Conservation (phyloP, 345 rosid genomes). For the Aurinia saxatilis region DNA sequence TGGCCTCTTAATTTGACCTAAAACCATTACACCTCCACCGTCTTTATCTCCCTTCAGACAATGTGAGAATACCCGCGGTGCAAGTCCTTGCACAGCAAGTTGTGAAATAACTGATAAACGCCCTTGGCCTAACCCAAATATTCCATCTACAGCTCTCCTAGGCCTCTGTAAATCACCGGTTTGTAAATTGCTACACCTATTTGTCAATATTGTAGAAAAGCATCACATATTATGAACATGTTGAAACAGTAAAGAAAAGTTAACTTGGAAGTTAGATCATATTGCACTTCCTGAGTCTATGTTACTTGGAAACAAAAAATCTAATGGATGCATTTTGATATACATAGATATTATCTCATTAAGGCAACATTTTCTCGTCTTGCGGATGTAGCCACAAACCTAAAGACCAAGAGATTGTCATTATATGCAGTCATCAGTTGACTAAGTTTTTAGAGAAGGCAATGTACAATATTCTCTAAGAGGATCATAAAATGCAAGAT, state of each 20-base stretch:
- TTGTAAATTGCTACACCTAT: constrained; percentile 76
- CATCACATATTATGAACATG: background rate
- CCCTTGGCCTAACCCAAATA: constrained; percentile 90
- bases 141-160: constrained; percentile 88
- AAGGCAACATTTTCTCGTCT: background rate
- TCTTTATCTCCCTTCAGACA: constrained; percentile 69
- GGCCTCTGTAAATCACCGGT: constrained; percentile 75
- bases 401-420: background rate
- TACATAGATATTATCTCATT: background rate
- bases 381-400: background rate
- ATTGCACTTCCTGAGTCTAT: no score
- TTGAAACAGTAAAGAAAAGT: background rate
- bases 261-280: background rate
- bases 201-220: constrained; percentile 12
- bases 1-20: constrained; percentile 89
- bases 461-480: background rate
- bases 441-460: background rate
- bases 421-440: background rate
- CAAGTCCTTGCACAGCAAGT: constrained; percentile 59
- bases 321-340: background rate
- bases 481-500: background rate
- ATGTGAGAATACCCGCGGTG: constrained; percentile 84
- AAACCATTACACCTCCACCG: constrained; percentile 90
- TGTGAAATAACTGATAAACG: constrained; percentile 81
- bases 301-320: background rate